Evolutionary conservation across 176 grass and related monocot genomes (phyloP), one percentile per base, ranked within the genome.

Genomic region (Paspalum vaginatum): DNA sequence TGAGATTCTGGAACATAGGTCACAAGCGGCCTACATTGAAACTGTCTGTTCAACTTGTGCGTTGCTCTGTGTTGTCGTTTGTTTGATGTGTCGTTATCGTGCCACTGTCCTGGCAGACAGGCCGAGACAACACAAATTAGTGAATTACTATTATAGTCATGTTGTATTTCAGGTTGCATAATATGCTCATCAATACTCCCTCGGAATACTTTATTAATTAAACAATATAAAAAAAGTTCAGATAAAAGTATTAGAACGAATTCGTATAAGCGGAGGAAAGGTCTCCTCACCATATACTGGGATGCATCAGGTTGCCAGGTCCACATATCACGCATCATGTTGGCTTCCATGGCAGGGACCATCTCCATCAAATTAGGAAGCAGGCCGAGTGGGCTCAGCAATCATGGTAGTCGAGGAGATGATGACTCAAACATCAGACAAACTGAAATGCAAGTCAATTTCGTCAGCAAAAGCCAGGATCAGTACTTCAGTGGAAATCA

Each of bases 71-170:
- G 32, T 38, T 60, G 53, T 79, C 18, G 69, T 63, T 69, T 77
- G 42, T 79, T 71, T 74, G 68, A 61, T 72, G 65, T 60, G 87
- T 72, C 47, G 8, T 85, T 77, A 69, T 88, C 79, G 20, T 70
- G 73, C 57, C 52, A 70, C 47, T 75, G 72, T 21, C 66, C 11
- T 71, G 70, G 52, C 21, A 45, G 61, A 43, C 27, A 70, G 16
- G 21, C 20, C 11, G 14, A 2, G 43, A 42, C 63, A 69, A n/a
- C 9, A 63, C 24, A 58, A 58, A 75, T 25, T 42, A 66, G 8
- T 75, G 43, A 58, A 75, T 25, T 42, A 66, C 17, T 75, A 75
- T 43, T 43, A 43, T 24, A 61, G 32, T 12, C 42, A 15, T 57
- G 62, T 22, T 46, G 6, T 61, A 50, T 49, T 17, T 49, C 11